Conservation (phyloP, 148 eudicot species). For the Vaccinium darrowii region DNA sequence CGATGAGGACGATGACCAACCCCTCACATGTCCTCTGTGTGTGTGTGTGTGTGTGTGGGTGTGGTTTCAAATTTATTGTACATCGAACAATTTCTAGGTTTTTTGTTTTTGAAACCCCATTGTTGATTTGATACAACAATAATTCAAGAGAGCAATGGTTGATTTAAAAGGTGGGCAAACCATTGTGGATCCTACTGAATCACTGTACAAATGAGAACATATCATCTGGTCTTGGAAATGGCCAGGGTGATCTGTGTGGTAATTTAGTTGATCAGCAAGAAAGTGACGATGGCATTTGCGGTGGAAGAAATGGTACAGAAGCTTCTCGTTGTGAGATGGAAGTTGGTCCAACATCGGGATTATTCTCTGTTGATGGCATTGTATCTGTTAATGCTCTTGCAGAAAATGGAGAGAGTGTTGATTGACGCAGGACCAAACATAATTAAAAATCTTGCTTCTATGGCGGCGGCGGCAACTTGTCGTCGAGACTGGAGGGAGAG, state of each 20-base stretch:
- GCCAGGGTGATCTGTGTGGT: slow-evolving; percentile 15
- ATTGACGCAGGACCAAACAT: slow-evolving; percentile 21
- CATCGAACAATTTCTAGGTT: no score
- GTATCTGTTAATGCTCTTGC: slow-evolving; percentile 29
- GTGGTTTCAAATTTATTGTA: no score
- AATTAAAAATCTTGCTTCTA: slow-evolving; percentile 28
- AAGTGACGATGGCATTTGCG: slow-evolving; percentile 17
- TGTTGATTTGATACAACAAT: no score
- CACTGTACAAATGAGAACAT: slow-evolving; percentile 9
- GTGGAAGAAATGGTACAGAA: slow-evolving; percentile 12
- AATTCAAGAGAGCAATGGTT: no score
- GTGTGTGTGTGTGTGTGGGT: no score
- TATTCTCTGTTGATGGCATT: slow-evolving; percentile 38
- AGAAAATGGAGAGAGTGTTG: slow-evolving; percentile 21
- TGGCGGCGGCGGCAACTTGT: background rate
- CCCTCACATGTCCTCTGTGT: no score
- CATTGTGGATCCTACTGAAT: background rate
- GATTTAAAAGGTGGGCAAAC: no score
- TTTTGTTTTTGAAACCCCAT: no score
- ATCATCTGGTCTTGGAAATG: slow-evolving; percentile 16
- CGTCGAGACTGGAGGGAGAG: no score
- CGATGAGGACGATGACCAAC: no score
- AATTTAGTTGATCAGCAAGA: slow-evolving; percentile 14
- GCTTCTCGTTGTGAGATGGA: slow-evolving; percentile 44
- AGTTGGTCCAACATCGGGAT: slow-evolving; percentile 49